phyloP scores from a whole-genome alignment of 306 rosid species.

The Pueraria montana region DNA sequence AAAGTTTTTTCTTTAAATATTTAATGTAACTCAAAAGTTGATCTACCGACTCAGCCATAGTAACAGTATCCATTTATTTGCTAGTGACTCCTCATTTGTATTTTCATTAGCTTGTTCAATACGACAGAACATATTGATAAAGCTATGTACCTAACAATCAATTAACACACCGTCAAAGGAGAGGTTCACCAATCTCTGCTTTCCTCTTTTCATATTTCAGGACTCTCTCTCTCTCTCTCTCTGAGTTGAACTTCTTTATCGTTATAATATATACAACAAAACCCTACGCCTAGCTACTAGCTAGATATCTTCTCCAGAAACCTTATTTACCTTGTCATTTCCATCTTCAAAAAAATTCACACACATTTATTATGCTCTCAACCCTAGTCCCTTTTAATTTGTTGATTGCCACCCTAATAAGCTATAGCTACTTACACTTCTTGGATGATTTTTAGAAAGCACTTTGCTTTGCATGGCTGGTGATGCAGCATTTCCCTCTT shows the following conservation, averaged over 20 bases:
- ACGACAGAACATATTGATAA: slow-evolving; percentile 43
- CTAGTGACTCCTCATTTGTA: not conserved
- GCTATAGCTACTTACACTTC: slow-evolving; percentile 8
- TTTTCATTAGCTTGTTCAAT: not conserved
- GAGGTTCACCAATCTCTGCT: slow-evolving; percentile 49
- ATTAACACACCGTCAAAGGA: slow-evolving; percentile 53
- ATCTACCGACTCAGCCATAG: too few species aligned
- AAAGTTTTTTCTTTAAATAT: too few species aligned
- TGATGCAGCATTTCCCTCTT: slow-evolving; percentile 50
- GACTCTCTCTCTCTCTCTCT: slow-evolving; percentile 21
- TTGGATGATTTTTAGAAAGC: slow-evolving; percentile 52
- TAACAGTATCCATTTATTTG: slow-evolving; percentile 3
- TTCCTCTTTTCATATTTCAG: slow-evolving; percentile 53
- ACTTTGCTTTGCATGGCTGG: slow-evolving; percentile 71
- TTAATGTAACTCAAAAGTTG: too few species aligned
- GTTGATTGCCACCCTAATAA: slow-evolving; percentile 20
- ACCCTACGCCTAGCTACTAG: slow-evolving; percentile 54
- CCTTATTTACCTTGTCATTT: slow-evolving; percentile 32
- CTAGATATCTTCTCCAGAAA: slow-evolving; percentile 39
- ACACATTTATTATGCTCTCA: not conserved
- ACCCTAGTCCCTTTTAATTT: slow-evolving; percentile 31
- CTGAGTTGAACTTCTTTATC: slow-evolving; percentile 45
- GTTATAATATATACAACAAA: slow-evolving; percentile 45
- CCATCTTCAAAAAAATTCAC: slow-evolving; percentile 8
- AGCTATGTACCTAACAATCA: slow-evolving; percentile 48